Base-by-base conservation (phyloP, 1,284 basidiomycete species). In the Marasmius oreades region DNA sequence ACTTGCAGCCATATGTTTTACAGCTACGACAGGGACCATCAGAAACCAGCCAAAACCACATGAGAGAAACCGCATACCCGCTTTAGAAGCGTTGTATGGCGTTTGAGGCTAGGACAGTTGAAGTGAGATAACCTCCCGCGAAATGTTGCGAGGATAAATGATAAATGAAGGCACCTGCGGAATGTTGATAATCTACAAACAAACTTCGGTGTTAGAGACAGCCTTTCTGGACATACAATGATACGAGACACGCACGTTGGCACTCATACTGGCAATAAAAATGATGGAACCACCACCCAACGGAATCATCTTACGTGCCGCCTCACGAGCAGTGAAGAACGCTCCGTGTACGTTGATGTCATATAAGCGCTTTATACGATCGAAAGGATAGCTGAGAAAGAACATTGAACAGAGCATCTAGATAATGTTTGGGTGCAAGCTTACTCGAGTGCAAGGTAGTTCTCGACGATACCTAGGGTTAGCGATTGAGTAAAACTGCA, bases 11-110 rank as follows among this genome's bases (percentile, higher is more conserved):
- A 95, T 90, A 66, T 95, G 93, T 66, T 87, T 88, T 33, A 95
- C 93, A 53, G 92, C 92, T 83, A 61, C 51, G 55, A 26, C 7
- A 51, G n/a, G 36, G n/a, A 22, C 31, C 14, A 22, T 39, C 47
- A 53, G n/a, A 5, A 47, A 24, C 20, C 14, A 22, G n/a, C 12
- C 31, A 31, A 55, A 16, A 34, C 16, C 50, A 20, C n/a, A 45
- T 6, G 2, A 28, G 10, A 55, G n/a, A 11, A 52, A 23, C 12
- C 36, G 63, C 77, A 63, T 63, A 86, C 87, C 88, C 47, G 89
- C 89, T 76, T 92, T 95, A 45, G 93, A 95, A n/a, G 92, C 90
- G 71, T 98, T 98, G 75, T 98, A 98, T 0, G 95, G 95, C 1
- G 92, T 92, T 80, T 98, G 95, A 37, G 84, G 85, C 82, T 97